Base-by-base conservation (phyloP, 2,329 filamentous ascomycete species). In the Pseudogymnoascus sp. region DNA sequence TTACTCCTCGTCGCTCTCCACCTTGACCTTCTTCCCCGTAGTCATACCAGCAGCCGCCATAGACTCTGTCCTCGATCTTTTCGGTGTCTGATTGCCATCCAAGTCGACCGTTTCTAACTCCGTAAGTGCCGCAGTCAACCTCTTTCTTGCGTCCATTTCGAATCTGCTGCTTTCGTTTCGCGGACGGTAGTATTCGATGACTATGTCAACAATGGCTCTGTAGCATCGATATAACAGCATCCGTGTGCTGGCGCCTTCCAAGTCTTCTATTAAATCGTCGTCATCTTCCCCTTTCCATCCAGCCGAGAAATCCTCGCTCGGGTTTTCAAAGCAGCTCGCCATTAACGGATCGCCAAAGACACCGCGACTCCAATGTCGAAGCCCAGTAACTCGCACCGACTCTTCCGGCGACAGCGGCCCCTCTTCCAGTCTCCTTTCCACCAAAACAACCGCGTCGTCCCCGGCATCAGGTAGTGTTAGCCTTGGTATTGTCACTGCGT, bases 271-370 rank as follows among this genome's bases (percentile, higher is more conserved):
- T 1, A 78, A 63, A 16, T 70, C 66, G 14, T 66, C 61, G 11
- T 63, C 63, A n/a, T 30, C 20, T 9, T 60, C 63, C 54, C 62
- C 61, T 30, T 47, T 58, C 71, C 70, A 84, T 1, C 82, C 82
- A 28, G 71, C 70, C 25, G 81, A 70, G 35, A 85, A 79, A 0
- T 77, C 74, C 11, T 73, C 66, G 4, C 74, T 77, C 0, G 78
- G 74, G 16, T 74, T 69, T 12, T 77, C 74, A 65, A 86, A 82
- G 6, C 75, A 75, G 2, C 73, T 74, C 2, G 79, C 76, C 58
- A 87, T 74, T 2, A 86, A 68, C 0, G 83, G 82, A 63, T 86
- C 84, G 9, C 83, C 84, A 64, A 86, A 86, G 9, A 85, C 65
- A 43, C 80, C 79, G 62, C 78, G 80, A 63, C 80, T 80, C 83